Evolutionary conservation across 768 basidiomycete species (phyloP).

Genomic region (Calvatia gigantea): DNA sequence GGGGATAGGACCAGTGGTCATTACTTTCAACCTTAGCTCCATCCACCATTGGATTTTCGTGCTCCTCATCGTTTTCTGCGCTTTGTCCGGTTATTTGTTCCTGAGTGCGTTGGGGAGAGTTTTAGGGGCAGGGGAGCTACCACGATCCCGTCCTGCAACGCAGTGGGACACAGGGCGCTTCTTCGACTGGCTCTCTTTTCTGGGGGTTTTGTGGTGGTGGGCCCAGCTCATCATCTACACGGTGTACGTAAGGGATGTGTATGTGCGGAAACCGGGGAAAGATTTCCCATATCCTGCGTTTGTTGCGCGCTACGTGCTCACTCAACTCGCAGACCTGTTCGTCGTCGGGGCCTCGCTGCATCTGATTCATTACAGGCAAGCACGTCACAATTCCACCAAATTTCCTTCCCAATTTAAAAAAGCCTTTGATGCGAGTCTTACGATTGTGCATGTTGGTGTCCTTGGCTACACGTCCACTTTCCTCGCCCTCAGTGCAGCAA

Average conservation of each 20-base stretch:
- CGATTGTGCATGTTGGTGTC: background rate
- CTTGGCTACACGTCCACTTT: background rate
- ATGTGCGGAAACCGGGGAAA: background rate
- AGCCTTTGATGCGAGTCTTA: background rate
- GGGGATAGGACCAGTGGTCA: constrained; percentile 4
- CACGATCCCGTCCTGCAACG: background rate
- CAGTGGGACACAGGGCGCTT: background rate
- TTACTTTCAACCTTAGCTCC: background rate
- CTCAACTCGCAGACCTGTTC: background rate
- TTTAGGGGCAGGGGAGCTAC: background rate
- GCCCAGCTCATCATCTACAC: constrained; percentile 5
- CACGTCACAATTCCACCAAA: background rate
- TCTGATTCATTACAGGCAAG: background rate
- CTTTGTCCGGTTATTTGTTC: background rate
- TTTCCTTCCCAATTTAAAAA: background rate
- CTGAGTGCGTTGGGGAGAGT: background rate
- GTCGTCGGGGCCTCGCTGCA: background rate
- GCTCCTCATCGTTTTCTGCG: constrained; percentile 2
- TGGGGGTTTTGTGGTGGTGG: constrained; percentile 1
- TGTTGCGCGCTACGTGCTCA: background rate
- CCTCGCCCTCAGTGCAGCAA: background rate
- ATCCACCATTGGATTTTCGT: background rate
- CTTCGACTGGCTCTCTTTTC: background rate
- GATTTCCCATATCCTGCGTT: background rate
- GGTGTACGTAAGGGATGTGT: background rate